Conservation (phyloP, 1,284 basidiomycete genomes). For the Malassezia psittaci region DNA sequence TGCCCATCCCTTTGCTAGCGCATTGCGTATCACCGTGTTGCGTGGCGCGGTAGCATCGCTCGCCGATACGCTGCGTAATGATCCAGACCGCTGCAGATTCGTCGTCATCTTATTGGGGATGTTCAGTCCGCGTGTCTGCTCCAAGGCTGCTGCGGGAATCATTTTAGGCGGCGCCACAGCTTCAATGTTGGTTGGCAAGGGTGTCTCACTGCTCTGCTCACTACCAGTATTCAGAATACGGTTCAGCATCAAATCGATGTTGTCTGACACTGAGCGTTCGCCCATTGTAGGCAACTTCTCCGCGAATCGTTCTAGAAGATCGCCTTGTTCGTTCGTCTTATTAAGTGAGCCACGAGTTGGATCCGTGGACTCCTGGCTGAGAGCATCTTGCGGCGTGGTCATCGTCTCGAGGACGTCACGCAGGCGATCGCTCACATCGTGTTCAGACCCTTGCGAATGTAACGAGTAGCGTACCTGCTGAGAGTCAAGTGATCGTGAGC, state of each 20-base stretch:
- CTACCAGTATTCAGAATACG: background rate
- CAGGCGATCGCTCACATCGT: slow-evolving; percentile 6
- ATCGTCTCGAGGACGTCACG: slow-evolving; percentile 1
- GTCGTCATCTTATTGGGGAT: slow-evolving; percentile 7
- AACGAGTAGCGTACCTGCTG: slow-evolving; percentile 12
- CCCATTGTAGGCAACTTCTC: slow-evolving; percentile 2
- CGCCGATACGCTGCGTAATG: slow-evolving; percentile 16
- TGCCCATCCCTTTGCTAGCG: background rate
- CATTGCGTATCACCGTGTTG: background rate
- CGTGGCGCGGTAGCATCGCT: slow-evolving; percentile 3
- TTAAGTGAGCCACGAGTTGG: background rate
- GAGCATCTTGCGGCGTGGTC: background rate
- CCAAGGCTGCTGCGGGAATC: background rate
- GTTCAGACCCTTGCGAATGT: background rate
- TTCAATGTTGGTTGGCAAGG: background rate
- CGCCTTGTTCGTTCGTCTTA: background rate
- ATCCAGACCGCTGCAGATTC: slow-evolving; percentile 6
- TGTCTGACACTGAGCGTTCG: background rate
- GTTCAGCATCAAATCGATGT: slow-evolving; percentile 3
- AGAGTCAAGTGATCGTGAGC: slow-evolving; percentile 4
- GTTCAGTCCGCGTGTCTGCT: background rate
- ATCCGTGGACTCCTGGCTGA: too few relatives aligned
- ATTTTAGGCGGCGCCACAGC: background rate
- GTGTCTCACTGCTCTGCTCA: background rate
- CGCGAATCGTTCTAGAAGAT: slow-evolving; percentile 9